Base-by-base conservation (phyloP, 2,329 filamentous ascomycete species). In the Ustulina deusta region DNA sequence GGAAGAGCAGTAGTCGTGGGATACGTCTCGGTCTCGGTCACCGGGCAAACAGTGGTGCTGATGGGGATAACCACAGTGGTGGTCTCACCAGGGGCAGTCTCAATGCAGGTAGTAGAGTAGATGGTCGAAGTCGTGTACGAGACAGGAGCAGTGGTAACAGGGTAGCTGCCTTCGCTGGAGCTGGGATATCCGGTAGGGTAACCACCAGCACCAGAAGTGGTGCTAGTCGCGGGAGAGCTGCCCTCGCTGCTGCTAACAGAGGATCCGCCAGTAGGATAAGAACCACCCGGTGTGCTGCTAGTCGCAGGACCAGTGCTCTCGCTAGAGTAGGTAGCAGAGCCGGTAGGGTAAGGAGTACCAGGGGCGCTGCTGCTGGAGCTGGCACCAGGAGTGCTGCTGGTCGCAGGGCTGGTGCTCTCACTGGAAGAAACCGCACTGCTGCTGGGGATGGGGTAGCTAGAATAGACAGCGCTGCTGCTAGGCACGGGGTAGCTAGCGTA, bases 121-220 rank as follows among this genome's bases (percentile, higher is more conserved):
- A 79, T 73, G 49, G 77, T 79, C 25, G 77, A 78, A 17, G 78
- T 80, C 29, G 77, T 78, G 54, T 71, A 65, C 38, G 57, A 58
- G n/a, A 63, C 65, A 15, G 67, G 42, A 51, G 48, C 51, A 25
- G 29, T 63, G 62, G 61, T 67, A 10, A 60, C 40, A 32, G 64
- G 52, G 54, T 49, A 56, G 42, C n/a, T 60, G 22, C 20, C 36
- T 40, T 56, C 51, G 58, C 60, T 56, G 46, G 34, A 55, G 29
- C 63, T 59, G n/a, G 61, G 42, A 15, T 55, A 65, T 5, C 61
- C 61, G 5, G 57, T 65, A 29, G 62, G 59, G 55, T 66, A 63
- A 22, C 60, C 65, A 13, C 54, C 55, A 32, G 22, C 32, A 36
- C 57, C 57, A 22, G 48, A 27, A 22, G 20, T 17, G 11, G 9